These are phyloP conservation scores for Leishmania guyanensis DNA, from an alignment of 208 protist genomes.

Conservation along the genomic window DNA sequence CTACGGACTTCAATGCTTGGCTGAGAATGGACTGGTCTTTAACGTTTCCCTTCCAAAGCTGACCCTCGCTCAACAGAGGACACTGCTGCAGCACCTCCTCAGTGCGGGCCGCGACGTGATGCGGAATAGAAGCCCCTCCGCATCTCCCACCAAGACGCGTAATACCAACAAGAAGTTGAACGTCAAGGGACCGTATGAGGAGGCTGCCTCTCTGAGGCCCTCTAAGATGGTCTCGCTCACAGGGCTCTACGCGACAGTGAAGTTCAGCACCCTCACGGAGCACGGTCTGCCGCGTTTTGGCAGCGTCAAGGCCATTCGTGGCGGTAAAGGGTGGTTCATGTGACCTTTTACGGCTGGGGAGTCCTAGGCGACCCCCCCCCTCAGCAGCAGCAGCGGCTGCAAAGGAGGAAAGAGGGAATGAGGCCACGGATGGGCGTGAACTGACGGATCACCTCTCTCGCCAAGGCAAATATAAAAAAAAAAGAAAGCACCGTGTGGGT, in stretches of 20 bases:
- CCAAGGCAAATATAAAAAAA: neutral
- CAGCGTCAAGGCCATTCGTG: conserved; percentile 84
- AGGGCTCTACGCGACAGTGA: conserved; percentile 84
- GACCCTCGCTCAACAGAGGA: conserved; percentile 52
- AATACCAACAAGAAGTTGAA: neutral
- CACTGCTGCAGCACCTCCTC: conserved; percentile 69
- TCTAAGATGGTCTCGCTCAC: conserved; percentile 50
- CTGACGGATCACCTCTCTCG: neutral
- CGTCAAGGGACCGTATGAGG: conserved; percentile 9
- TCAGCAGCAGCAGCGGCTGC: neutral
- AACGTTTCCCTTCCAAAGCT: conserved; percentile 80
- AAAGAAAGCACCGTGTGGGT: neutral
- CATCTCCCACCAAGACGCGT: neutral
- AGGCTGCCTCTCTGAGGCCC: neutral
- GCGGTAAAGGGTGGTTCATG: conserved; percentile 89
- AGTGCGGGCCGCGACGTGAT: conserved; percentile 21
- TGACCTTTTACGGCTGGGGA: conserved; percentile 6
- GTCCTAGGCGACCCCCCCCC: neutral
- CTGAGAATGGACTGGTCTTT: conserved; percentile 78
- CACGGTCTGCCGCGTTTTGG: conserved; percentile 86
- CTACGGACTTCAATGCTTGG: conserved; percentile 84
- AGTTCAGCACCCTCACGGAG: conserved; percentile 80
- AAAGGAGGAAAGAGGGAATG: neutral
- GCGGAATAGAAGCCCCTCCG: neutral
- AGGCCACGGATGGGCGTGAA: neutral